Conservation (phyloP, 345 rosid genomes). For the Angophora floribunda region DNA sequence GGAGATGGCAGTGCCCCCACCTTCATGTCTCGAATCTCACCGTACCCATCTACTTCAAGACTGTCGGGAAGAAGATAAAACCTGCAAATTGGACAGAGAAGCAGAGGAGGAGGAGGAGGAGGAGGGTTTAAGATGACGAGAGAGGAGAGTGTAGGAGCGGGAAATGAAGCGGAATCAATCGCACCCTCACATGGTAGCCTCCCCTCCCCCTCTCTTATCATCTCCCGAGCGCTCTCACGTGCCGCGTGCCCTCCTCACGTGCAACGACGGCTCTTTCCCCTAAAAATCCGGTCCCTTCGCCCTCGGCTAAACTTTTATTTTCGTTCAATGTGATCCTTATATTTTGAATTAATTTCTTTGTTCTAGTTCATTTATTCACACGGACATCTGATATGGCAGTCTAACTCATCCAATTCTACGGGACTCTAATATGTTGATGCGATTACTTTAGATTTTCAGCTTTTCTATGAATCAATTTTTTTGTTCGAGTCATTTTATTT, state of each 20-base stretch:
- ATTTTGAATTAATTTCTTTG: too few relatives aligned
- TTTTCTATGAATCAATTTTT: neutral
- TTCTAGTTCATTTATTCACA: neutral
- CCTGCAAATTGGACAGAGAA: neutral
- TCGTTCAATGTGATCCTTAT: neutral
- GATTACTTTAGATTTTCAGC: neutral
- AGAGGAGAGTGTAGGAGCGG: neutral
- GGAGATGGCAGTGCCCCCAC: conserved; percentile 13
- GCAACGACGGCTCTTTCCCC: neutral
- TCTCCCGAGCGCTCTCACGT: neutral
- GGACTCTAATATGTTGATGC: fast-evolving
- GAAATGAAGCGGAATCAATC: neutral
- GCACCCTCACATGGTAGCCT: neutral
- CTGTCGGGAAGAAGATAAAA: neutral
- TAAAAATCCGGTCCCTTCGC: too few relatives aligned
- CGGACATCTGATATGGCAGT: neutral
- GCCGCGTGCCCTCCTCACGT: neutral
- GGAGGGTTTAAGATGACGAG: neutral
- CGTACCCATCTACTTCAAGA: neutral
- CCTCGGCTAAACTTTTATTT: too few relatives aligned
- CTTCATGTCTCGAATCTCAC: neutral
- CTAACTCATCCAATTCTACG: neutral
- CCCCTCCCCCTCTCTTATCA: neutral
- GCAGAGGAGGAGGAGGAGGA: neutral
- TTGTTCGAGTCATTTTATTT: neutral